A percentile compares a stretch with the other conserved stretches of the same genome.
Conservation (phyloP, 495 filamentous ascomycete genomes). For the Physcia stellaris region DNA sequence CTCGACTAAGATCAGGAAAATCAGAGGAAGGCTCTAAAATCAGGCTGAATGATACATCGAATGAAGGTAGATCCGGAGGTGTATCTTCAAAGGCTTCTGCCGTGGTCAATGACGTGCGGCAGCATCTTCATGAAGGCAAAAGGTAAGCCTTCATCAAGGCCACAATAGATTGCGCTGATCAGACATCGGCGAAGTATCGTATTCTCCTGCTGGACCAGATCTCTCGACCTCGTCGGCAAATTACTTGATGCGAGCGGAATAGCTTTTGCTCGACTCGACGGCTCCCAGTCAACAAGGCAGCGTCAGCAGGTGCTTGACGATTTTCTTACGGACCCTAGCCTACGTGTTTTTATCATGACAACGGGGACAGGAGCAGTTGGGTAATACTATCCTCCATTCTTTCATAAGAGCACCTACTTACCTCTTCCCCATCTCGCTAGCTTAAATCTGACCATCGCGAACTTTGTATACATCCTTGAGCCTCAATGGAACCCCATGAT, state of each 20-base stretch:
- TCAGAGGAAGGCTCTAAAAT: too few species aligned
- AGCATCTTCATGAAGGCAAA: too few species aligned
- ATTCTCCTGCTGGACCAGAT: constrained; percentile 12
- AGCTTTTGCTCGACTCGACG: constrained; percentile 7
- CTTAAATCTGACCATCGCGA: constrained; percentile 18
- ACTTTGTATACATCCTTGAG: constrained; percentile 18
- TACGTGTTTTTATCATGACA: constrained; percentile 14
- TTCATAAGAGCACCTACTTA: background rate
- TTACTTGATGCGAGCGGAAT: background rate
- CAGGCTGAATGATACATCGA: too few species aligned
- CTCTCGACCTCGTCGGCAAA: constrained; percentile 4
- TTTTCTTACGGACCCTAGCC: constrained; percentile 9
- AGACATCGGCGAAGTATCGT: constrained; percentile 10
- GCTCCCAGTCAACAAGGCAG: background rate
- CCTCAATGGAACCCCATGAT: constrained; percentile 23
- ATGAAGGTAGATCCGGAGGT: too few species aligned
- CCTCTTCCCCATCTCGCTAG: constrained; percentile 1
- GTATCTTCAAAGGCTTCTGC: too few species aligned
- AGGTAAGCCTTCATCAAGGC: too few species aligned
- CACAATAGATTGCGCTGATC: too few species aligned
- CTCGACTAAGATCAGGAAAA: too few species aligned
- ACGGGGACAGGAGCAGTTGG: constrained; percentile 15
- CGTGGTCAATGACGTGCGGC: too few species aligned
- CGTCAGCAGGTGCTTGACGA: constrained; percentile 1
- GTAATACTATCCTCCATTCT: constrained; percentile 3